Conservation (phyloP, 1,284 basidiomycete genomes). For the Boletus sp. region DNA sequence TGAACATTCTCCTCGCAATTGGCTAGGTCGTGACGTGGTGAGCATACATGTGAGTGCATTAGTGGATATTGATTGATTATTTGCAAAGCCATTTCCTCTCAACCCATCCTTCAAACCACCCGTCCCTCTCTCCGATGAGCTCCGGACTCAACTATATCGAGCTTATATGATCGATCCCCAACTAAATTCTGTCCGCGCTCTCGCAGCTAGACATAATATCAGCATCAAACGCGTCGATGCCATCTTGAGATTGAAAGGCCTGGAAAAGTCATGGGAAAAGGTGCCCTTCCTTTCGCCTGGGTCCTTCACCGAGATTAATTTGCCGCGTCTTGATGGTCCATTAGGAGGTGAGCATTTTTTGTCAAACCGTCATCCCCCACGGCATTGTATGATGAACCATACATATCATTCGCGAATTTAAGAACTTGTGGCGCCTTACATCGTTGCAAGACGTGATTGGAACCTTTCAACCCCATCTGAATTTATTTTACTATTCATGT, state of each 20-base stretch:
- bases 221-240: conserved; percentile 80
- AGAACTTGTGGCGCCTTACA: conserved; percentile 63
- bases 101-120: conserved; percentile 82
- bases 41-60: conserved; percentile 36
- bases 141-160: conserved; percentile 58
- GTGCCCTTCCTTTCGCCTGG: conserved; percentile 42
- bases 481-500: conserved; percentile 6
- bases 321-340: conserved; percentile 22
- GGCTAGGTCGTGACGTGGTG: conserved; percentile 61
- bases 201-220: conserved; percentile 63
- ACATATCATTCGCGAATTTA: conserved; percentile 68
- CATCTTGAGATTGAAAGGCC: conserved; percentile 76
- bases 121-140: conserved; percentile 66
- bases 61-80: conserved; percentile 14
- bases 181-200: conserved; percentile 58
- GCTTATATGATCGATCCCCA: conserved; percentile 61
- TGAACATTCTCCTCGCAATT: conserved; percentile 49
- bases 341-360: conserved; percentile 51
- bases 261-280: conserved; percentile 71
- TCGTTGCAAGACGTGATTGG: conserved; percentile 57
- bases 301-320: conserved; percentile 17
- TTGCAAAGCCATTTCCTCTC: conserved; percentile 73
- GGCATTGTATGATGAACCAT: conserved; percentile 49
- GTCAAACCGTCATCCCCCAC: conserved; percentile 5
- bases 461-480: conserved; percentile 72